Percentiles rank a stretch among this genome's conserved stretches.
Conservation (phyloP, 805 yeast genomes). For the Zygotorulaspora chibaensis region DNA sequence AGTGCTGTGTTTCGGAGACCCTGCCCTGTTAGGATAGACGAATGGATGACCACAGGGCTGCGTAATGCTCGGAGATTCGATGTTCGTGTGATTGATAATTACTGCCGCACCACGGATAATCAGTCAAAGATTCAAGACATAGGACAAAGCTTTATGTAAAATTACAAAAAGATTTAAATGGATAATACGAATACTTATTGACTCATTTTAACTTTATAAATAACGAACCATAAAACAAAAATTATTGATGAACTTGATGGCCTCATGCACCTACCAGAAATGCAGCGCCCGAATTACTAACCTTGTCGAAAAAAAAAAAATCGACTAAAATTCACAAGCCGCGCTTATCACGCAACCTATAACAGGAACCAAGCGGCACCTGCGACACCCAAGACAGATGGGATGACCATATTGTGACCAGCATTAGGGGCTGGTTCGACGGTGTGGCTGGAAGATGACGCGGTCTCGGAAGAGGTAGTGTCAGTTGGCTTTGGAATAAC, state of each 20-base stretch:
- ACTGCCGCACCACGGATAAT: no score
- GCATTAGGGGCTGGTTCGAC: slow-evolving; percentile 18
- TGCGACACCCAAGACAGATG: slow-evolving; percentile 16
- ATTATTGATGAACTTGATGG: not conserved
- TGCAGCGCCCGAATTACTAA: not conserved
- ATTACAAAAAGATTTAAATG: no score
- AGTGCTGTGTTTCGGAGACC: no score
- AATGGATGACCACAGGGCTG: no score
- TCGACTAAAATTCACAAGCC: not conserved
- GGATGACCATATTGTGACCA: slow-evolving; percentile 12
- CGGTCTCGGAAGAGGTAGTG: not conserved
- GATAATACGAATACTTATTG: no score
- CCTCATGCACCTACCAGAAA: not conserved
- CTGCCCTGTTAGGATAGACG: no score
- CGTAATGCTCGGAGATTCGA: no score
- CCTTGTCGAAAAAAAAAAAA: not conserved
- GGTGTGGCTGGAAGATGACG: not conserved
- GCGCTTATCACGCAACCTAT: not conserved
- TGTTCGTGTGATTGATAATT: no score
- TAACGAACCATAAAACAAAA: slow-evolving; percentile 3
- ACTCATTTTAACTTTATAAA: not conserved
- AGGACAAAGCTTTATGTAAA: no score
- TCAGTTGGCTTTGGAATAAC: slow-evolving; percentile 27
- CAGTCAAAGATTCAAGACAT: no score
- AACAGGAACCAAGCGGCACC: slow-evolving; percentile 14